These are phyloP conservation scores for Dactylellina sp. DNA, from an alignment of 2,329 filamentous ascomycete species.

Conservation along the genomic window DNA sequence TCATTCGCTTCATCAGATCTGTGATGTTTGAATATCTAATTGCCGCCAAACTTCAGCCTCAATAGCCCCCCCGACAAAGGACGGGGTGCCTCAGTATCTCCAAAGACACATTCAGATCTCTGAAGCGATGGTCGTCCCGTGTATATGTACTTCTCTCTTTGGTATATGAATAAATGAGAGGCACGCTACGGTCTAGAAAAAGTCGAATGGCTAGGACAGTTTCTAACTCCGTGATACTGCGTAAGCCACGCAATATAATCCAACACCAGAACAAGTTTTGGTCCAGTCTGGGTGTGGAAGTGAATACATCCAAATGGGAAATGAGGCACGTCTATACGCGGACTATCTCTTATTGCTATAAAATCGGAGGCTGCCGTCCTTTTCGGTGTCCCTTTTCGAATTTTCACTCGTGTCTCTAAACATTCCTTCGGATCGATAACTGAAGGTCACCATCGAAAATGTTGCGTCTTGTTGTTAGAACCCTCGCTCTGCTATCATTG, in stretches of 20 bases:
- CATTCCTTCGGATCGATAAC: not conserved
- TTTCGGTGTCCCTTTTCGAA: not conserved
- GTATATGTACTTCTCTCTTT: not conserved
- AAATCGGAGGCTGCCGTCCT: not conserved
- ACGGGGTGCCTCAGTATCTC: not conserved
- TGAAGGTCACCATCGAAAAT: slow-evolving; percentile 9
- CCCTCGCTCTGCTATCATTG: slow-evolving; percentile 14
- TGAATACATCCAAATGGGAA: not conserved
- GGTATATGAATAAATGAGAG: not conserved
- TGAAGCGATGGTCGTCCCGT: slow-evolving; percentile 19
- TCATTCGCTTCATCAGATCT: not conserved
- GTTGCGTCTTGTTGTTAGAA: not conserved
- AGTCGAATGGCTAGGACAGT: slow-evolving; percentile 17
- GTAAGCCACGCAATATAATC: slow-evolving; percentile 18
- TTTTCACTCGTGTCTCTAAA: slow-evolving; percentile 4
- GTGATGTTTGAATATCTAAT: not conserved
- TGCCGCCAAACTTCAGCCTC: slow-evolving; percentile 7
- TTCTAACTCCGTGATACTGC: slow-evolving; percentile 7
- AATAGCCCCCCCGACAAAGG: not conserved
- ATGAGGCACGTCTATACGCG: not conserved
- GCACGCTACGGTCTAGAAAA: not conserved
- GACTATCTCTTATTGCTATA: not conserved
- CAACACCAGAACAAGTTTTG: not conserved
- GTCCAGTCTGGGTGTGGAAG: not conserved
- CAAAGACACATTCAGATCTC: slow-evolving; percentile 5